Conservation (phyloP, 1,139 yeast genomes). For the Taphrina flavorubra region DNA sequence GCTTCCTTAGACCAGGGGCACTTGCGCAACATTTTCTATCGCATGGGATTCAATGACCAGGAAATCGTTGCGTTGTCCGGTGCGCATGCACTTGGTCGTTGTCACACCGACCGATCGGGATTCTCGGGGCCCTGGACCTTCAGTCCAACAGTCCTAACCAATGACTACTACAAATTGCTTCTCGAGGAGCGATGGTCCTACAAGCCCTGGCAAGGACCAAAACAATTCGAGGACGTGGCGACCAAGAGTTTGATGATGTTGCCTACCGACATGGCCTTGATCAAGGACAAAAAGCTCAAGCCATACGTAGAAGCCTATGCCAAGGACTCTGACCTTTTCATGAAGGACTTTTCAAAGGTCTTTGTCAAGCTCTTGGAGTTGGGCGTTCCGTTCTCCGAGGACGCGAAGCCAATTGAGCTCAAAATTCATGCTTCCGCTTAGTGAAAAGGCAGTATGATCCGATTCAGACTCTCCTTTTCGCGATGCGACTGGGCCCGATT, state of each 20-base stretch:
- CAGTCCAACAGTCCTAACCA: conserved; percentile 72
- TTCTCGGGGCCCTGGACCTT: conserved; percentile 97
- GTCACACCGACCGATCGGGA: conserved; percentile 63
- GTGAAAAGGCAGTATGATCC: neutral
- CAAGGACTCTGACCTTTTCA: conserved; percentile 59
- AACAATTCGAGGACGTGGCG: conserved; percentile 75
- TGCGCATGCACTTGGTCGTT: conserved; percentile 69
- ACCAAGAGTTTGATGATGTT: conserved; percentile 67
- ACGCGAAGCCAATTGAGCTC: conserved; percentile 22
- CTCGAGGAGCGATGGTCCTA: conserved; percentile 77
- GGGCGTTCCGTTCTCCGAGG: conserved; percentile 54
- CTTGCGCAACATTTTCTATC: conserved; percentile 60
- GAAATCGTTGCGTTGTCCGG: conserved; percentile 70
- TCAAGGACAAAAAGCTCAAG: conserved; percentile 58
- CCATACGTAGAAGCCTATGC: conserved; percentile 64
- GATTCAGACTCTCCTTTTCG: too few species aligned
- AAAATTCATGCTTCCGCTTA: conserved; percentile 17
- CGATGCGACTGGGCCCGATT: too few species aligned
- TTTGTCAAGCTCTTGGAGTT: conserved; percentile 65
- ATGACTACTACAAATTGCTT: conserved; percentile 66
- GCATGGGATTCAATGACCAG: conserved; percentile 68
- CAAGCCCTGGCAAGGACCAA: conserved; percentile 55
- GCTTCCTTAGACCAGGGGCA: conserved; percentile 61
- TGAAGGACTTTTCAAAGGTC: conserved; percentile 60
- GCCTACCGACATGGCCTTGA: conserved; percentile 66